Evolutionary conservation across 1,284 basidiomycete genomes (phyloP).

Genomic region (Cystobasidium sp.): DNA sequence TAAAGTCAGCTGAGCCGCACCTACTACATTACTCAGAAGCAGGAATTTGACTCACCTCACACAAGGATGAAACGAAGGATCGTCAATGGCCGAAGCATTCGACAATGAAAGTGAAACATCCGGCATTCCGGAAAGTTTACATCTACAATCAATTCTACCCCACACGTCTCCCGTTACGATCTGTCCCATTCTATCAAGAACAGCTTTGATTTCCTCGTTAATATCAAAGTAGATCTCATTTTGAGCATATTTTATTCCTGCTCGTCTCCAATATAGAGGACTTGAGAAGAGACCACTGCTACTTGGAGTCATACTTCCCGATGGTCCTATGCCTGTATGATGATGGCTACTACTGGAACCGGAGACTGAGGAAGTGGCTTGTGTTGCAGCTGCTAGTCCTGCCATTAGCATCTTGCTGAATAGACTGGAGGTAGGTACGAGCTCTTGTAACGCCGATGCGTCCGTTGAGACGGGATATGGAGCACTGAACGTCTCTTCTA

Average conservation of each 20-base stretch:
- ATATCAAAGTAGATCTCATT: constrained; percentile 96
- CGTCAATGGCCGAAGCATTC: constrained; percentile 73
- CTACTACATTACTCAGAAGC: background rate
- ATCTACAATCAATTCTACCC: constrained; percentile 80
- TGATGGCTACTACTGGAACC: constrained; percentile 47
- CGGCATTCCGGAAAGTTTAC: constrained; percentile 82
- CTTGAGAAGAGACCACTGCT: constrained; percentile 69
- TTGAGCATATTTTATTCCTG: constrained; percentile 79
- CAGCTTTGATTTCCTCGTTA: constrained; percentile 77
- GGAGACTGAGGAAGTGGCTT: constrained; percentile 52
- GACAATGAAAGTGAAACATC: constrained; percentile 81
- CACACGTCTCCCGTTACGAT: constrained; percentile 73
- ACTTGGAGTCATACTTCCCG: constrained; percentile 42
- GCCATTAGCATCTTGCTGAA: constrained; percentile 74
- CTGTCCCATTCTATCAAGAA: constrained; percentile 82
- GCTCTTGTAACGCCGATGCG: constrained; percentile 85
- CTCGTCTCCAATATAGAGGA: constrained; percentile 90
- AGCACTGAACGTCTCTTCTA: constrained; percentile 31
- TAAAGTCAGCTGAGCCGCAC: background rate
- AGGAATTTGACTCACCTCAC: constrained; percentile 66
- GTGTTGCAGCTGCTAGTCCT: constrained; percentile 62
- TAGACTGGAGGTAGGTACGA: constrained; percentile 83
- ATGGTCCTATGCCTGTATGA: background rate
- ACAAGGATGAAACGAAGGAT: constrained; percentile 88
- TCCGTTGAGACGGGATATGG: constrained; percentile 75